Evolutionary conservation across 345 rosid genomes (phyloP).

Genomic region (Bruguiera sexangula): DNA sequence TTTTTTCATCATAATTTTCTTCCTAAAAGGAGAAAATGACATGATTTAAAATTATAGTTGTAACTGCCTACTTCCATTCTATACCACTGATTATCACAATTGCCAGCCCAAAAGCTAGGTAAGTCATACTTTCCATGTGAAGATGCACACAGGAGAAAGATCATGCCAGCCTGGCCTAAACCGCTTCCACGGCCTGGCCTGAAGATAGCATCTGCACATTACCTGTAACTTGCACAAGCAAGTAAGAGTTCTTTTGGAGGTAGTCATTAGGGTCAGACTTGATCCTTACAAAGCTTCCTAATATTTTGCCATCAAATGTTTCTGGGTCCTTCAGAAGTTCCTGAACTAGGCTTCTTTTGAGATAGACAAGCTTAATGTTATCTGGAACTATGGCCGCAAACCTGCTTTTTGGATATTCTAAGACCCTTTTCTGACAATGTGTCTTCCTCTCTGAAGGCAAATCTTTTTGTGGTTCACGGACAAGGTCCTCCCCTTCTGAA

Average conservation of each 20-base stretch:
- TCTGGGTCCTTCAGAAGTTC: constrained; percentile 47
- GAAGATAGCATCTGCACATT: constrained; percentile 15
- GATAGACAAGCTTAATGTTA: constrained; percentile 62
- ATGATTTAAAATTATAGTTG: no score
- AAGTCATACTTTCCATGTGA: no score
- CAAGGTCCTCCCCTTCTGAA: constrained; percentile 42
- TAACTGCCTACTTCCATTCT: no score
- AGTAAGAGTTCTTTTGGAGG: constrained; percentile 58
- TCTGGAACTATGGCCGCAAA: constrained; percentile 65
- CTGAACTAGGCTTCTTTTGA: constrained; percentile 65
- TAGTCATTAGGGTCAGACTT: constrained; percentile 72
- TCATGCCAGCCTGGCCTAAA: no score
- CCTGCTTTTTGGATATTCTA: constrained; percentile 39
- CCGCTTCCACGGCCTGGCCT: no score
- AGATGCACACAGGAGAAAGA: no score
- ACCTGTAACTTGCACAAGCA: constrained; percentile 76
- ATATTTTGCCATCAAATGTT: constrained; percentile 48
- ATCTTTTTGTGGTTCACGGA: constrained; percentile 11
- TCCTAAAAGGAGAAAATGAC: no score
- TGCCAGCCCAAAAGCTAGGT: no score
- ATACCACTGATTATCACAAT: no score
- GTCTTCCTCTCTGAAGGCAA: constrained; percentile 27
- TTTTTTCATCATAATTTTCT: no score
- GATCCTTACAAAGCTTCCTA: constrained; percentile 68
- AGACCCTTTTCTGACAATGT: constrained; percentile 25